These are phyloP conservation scores for Cicer judaicum DNA, from an alignment of 306 rosid species.

Conservation along the genomic window DNA sequence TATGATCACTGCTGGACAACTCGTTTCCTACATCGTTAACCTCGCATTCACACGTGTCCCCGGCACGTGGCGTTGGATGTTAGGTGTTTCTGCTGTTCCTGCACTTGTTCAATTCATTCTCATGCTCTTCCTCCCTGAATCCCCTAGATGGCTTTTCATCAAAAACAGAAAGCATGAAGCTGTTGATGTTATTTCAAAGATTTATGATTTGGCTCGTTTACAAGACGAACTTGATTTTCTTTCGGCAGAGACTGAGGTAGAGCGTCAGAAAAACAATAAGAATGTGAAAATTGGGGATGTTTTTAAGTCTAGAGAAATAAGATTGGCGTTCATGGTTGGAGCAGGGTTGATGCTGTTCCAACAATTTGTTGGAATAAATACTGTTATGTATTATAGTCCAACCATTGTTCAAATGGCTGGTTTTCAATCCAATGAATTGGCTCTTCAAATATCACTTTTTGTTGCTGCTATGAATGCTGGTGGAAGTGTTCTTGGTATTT, in stretches of 20 bases:
- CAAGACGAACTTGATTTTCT: slow-evolving; percentile 80
- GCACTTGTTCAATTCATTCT: slow-evolving; percentile 78
- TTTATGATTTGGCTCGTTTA: slow-evolving; percentile 68
- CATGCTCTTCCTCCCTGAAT: slow-evolving; percentile 85
- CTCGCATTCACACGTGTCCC: slow-evolving; percentile 72
- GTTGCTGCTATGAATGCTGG: slow-evolving; percentile 79
- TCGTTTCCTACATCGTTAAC: slow-evolving; percentile 78
- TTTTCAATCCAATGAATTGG: slow-evolving; percentile 70
- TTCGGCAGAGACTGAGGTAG: slow-evolving; percentile 64
- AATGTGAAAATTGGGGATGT: slow-evolving; percentile 60
- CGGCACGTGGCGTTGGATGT: slow-evolving; percentile 99
- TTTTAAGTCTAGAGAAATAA: slow-evolving; percentile 69
- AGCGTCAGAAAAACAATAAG: slow-evolving; percentile 46
- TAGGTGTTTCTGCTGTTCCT: slow-evolving; percentile 84
- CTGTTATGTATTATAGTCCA: slow-evolving; percentile 86
- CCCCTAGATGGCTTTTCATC: slow-evolving; percentile 92
- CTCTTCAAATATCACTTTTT: slow-evolving; percentile 73
- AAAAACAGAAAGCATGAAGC: slow-evolving; percentile 70
- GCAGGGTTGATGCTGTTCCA: slow-evolving; percentile 54
- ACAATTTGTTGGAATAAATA: slow-evolving; percentile 8
- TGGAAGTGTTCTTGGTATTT: slow-evolving; percentile 80
- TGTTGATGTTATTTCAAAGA: slow-evolving; percentile 71
- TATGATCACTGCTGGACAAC: slow-evolving; percentile 86
- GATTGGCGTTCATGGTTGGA: slow-evolving; percentile 87
- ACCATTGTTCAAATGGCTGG: slow-evolving; percentile 93